A percentile compares a stretch with the other conserved stretches of the same genome.
Evolutionary conservation across 768 basidiomycete species (phyloP).

Genomic region (Candolleomyces eurysporus): DNA sequence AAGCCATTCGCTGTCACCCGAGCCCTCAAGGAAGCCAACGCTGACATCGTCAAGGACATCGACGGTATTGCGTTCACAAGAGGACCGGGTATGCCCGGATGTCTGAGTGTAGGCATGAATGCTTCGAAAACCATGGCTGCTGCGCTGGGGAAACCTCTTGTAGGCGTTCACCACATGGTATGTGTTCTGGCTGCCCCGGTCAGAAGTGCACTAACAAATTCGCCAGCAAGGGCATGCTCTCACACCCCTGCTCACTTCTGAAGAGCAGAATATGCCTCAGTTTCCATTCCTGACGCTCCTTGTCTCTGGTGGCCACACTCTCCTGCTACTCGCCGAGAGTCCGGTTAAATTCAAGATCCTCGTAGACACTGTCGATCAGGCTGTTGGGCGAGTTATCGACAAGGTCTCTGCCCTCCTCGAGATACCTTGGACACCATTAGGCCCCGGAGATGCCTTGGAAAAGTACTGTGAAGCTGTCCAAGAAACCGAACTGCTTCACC

Average conservation of each 20-base stretch:
- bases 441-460: slow-evolving; percentile 83
- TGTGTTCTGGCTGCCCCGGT: slow-evolving; percentile 11
- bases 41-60: slow-evolving; percentile 56
- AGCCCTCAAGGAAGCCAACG: slow-evolving; percentile 64
- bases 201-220: neutral
- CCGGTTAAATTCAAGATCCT: slow-evolving; percentile 60
- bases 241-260: slow-evolving; percentile 69
- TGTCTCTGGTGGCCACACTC: slow-evolving; percentile 92
- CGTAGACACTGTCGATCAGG: slow-evolving; percentile 71
- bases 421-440: slow-evolving; percentile 60
- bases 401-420: slow-evolving; percentile 72
- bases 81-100: slow-evolving; percentile 86
- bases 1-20: slow-evolving; percentile 72
- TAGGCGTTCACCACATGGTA: slow-evolving; percentile 97
- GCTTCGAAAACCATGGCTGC: slow-evolving; percentile 87
- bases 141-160: slow-evolving; percentile 69
- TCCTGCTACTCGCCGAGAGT: slow-evolving; percentile 74
- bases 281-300: slow-evolving; percentile 91
- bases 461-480: slow-evolving; percentile 50
- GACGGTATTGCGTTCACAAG: slow-evolving; percentile 91
- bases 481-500: slow-evolving; percentile 37
- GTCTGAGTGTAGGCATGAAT: slow-evolving; percentile 74
- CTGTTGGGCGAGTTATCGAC: slow-evolving; percentile 80
- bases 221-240: slow-evolving; percentile 89
- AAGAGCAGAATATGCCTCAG: slow-evolving; percentile 36